Base-by-base conservation (phyloP, 805 yeast species). In the Metschnikowia amazonensis region DNA sequence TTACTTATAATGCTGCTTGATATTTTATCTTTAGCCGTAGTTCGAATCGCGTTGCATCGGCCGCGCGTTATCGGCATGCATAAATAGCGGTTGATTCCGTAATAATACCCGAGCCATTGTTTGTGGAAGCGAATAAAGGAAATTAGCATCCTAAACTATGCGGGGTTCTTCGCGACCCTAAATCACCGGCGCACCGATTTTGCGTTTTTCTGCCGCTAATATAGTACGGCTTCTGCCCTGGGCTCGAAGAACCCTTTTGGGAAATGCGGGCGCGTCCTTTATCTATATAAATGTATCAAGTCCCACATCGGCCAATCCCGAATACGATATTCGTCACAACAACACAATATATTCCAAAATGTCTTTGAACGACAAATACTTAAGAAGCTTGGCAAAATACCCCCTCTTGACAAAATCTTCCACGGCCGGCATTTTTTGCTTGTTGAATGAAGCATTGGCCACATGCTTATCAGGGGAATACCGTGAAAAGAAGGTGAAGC, bases 351-450 rank as follows among this genome's bases (percentile, higher is more conserved):
- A 13, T n/a, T 3, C 8, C 27, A 8, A 21, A 17, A 55, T 53
- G 58, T 43, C 54, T 27, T 17, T 59, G 21, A 70, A 69, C 51
- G 48, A 52, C 9, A 47, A 52, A 45, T 72, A 80, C 51, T 60
- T 76, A 21, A 44, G 54, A 2, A 62, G 65, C 28, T 59, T 82
- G 33, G 55, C 62, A 6, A 68, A 64, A 46, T 67, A 79, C 48
- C 89, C 89, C 0, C 60, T 82, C 10, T 59, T 77, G 38, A 81
- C 86, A 40, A 82, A 82, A 56, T 69, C 82, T 1, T 50, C 76
- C 16, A 82, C 87, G 0, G 73, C 81, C 1, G 83, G 79, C 0
- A 56, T 75, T 0, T 64, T 82, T n/a, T 76, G 77, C 7, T 70
- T 78, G 0, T 63, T 82, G 36, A 81, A 81, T 52, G 89, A 82